A percentile compares a stretch with the other conserved stretches of the same genome.
Evolutionary conservation across 441 rosid species (phyloP).

Genomic region (Capsella rubella): DNA sequence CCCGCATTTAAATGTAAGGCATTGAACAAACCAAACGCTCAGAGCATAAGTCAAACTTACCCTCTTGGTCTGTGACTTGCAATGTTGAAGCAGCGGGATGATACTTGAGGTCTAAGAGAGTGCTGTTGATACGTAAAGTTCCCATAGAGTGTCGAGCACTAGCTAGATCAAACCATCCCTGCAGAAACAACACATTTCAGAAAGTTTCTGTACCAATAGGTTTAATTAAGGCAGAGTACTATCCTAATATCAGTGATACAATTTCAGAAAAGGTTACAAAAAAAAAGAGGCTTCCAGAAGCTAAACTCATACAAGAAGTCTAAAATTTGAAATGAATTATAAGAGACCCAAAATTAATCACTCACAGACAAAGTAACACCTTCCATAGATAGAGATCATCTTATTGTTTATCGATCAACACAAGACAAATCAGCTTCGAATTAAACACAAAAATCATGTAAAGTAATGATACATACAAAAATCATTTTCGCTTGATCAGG

Average conservation of each 20-base stretch:
- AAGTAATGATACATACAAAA: constrained; percentile 13
- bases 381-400: constrained; percentile 5
- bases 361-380: neutral
- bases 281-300: neutral
- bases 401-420: neutral
- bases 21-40: neutral
- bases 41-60: constrained; percentile 34
- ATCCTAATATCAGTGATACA: neutral
- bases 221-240: neutral
- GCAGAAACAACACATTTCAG: constrained; percentile 11
- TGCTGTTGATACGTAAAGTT: constrained; percentile 69
- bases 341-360: constrained; percentile 19
- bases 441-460: neutral
- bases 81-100: constrained; percentile 82
- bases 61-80: constrained; percentile 52
- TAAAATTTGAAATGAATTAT: neutral
- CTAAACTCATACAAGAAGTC: constrained; percentile 3
- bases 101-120: constrained; percentile 72
- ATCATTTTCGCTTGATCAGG: neutral
- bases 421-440: constrained; percentile 9
- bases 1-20: constrained; percentile 9
- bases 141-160: constrained; percentile 97
- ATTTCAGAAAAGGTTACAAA: neutral
- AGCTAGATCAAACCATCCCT: constrained; percentile 97
- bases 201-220: constrained; percentile 18